phyloP scores from a whole-genome alignment of 2,329 filamentous ascomycete species.

The Diplodia intermedia region DNA sequence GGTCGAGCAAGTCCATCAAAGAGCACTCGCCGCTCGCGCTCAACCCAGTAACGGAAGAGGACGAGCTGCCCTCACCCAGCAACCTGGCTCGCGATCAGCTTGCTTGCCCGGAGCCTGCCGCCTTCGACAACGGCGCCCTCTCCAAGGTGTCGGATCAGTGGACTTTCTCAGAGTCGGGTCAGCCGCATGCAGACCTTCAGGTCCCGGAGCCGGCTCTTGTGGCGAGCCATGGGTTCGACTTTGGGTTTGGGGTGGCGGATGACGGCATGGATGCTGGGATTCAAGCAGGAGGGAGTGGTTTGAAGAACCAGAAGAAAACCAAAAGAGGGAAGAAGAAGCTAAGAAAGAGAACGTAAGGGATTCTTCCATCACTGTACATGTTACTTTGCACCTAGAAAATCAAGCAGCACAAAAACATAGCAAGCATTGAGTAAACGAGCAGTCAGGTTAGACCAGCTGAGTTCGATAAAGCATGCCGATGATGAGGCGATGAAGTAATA shows the following conservation, averaged over 20 bases:
- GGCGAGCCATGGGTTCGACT: conserved; percentile 22
- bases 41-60: conserved; percentile 31
- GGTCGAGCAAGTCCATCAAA: conserved; percentile 9
- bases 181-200: background rate
- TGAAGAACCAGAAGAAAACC: background rate
- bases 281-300: background rate
- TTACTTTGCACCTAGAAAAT: too few relatives aligned
- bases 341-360: background rate
- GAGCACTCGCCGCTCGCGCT: conserved; percentile 36
- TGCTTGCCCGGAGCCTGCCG: background rate
- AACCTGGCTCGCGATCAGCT: background rate
- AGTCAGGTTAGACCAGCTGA: too few relatives aligned
- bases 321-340: background rate
- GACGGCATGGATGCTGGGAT: background rate
- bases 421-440: too few relatives aligned
- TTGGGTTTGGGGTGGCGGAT: conserved; percentile 19
- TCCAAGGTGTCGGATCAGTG: conserved; percentile 31
- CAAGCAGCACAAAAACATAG: too few relatives aligned
- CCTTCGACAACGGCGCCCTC: background rate
- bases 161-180: conserved; percentile 3
- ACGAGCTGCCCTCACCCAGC: conserved; percentile 13
- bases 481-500: too few relatives aligned
- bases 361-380: background rate
- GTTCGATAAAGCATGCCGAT: too few relatives aligned
- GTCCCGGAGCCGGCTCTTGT: conserved; percentile 8